These are phyloP conservation scores for Beauveria varroae DNA, from an alignment of 2,329 filamentous ascomycete species.

Conservation along the genomic window DNA sequence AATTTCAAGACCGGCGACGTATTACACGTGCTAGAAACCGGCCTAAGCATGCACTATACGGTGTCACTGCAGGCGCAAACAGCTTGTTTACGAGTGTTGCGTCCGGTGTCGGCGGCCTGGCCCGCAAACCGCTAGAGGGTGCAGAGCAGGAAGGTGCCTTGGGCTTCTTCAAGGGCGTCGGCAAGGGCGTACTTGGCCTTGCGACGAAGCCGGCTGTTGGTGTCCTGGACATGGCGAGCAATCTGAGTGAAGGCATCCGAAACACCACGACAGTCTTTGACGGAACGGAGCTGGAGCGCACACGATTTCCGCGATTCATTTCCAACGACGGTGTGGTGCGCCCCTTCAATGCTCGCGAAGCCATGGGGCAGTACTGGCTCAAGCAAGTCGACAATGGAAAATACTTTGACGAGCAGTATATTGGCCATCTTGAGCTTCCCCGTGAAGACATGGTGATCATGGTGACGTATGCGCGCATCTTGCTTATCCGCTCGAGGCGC, in stretches of 20 bases:
- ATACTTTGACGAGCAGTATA: conserved; percentile 96
- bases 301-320: conserved; percentile 88
- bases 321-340: conserved; percentile 88
- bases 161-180: conserved; percentile 95
- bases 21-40: conserved; percentile 90
- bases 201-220: conserved; percentile 96
- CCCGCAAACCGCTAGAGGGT: conserved; percentile 87
- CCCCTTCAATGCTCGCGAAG: conserved; percentile 89
- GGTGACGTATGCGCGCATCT: conserved; percentile 79
- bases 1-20: conserved; percentile 92
- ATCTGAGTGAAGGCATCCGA: conserved; percentile 92
- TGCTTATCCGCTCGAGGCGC: conserved; percentile 81
- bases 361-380: conserved; percentile 95
- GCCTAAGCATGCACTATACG: conserved; percentile 94
- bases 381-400: conserved; percentile 97
- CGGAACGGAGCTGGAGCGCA: conserved; percentile 85
- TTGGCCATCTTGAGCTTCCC: conserved; percentile 88
- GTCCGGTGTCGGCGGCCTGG: conserved; percentile 87
- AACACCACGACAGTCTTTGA: conserved; percentile 99
- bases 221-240: conserved; percentile 92
- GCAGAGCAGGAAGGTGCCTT: conserved; percentile 91
- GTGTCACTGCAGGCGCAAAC: conserved; percentile 90
- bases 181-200: conserved; percentile 88
- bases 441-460: conserved; percentile 84
- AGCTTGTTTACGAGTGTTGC: conserved; percentile 89